Evolutionary conservation across 441 rosid genomes (phyloP), one percentile per base, ranked within the genome.

Genomic region (Pelargonium cotyledonis): DNA sequence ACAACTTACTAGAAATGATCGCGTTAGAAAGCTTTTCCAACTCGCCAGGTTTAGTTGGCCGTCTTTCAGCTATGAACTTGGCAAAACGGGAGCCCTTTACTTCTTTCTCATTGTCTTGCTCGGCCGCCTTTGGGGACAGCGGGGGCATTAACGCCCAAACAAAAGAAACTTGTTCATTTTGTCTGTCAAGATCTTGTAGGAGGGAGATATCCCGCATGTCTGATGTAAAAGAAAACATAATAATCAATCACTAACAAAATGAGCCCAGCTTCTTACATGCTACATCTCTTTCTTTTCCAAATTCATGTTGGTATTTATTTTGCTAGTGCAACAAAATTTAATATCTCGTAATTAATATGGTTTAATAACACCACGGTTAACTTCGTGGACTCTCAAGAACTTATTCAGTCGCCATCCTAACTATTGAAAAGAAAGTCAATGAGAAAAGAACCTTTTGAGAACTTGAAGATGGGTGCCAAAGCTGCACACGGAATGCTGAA

Each of bases 401-500:
- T 35, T 35, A 35, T 35, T 35, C 40, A 35, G 40, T 35, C 40
- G 0, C 40, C 40, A 35, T 35, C 40, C 40, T 35, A 35, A 35
- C 3, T 35, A 35, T 35, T 35, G 40, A 5, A 35, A 35, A 3
- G 35, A 18, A 51, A 23, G 26, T 15, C 23, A 51, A 35, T 12
- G 18, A 71, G 35, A 11, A 67, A 75, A 80, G 63, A 68, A 92
- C 97, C 96, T 90, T 76, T 75, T 40, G 97, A 86, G 77, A 85
- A 95, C 81, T 82, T 81, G 68, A 92, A 86, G 78, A 92, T 82
- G 6, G 98, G 97, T 41, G 80, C 85, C 80, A 92, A 78, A 71
- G 83, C 83, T 18, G 86, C 95, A 73, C 89, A 85, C 15, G 99
- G 98, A 72, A 92, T 92, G 89, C 93, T 89, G 83, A 95, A 95